Evolutionary conservation across 2,329 filamentous ascomycete species (phyloP).

Genomic region (Colletotrichum sp.): DNA sequence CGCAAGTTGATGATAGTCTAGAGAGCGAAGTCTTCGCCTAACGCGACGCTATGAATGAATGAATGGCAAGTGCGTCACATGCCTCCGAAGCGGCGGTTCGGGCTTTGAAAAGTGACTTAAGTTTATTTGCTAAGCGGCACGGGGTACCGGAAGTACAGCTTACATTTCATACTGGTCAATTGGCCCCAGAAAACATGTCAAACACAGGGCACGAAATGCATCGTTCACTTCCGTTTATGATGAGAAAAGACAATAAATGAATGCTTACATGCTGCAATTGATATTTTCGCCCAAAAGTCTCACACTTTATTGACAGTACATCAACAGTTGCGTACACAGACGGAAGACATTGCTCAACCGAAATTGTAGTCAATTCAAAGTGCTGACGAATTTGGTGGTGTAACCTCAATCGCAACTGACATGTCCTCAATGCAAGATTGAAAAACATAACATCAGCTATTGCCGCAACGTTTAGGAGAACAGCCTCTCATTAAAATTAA

Average conservation of each 20-base stretch:
- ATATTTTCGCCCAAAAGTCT: not conserved
- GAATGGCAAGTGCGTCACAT: not conserved
- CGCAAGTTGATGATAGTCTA: not conserved
- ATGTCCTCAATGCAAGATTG: not conserved
- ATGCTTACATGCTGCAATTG: rapidly evolving
- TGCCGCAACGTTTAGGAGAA: not conserved
- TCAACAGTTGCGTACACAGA: no score
- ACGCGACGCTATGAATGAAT: not conserved
- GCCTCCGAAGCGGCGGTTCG: not conserved
- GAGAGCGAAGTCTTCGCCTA: not conserved
- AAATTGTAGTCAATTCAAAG: not conserved
- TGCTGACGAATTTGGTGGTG: not conserved
- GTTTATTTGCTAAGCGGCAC: not conserved
- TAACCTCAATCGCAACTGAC: not conserved
- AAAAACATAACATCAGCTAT: not conserved
- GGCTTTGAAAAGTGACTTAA: not conserved
- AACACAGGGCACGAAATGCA: not conserved
- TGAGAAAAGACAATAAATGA: no score
- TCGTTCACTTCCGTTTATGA: not conserved
- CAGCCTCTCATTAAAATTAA: not conserved
- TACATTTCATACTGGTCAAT: not conserved
- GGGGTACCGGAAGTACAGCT: not conserved
- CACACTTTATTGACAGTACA: not conserved
- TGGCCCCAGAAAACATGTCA: not conserved
- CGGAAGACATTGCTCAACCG: not conserved